These are phyloP conservation scores for Chrysoporthe puriensis DNA, from an alignment of 2,329 filamentous ascomycete genomes.

Conservation along the genomic window DNA sequence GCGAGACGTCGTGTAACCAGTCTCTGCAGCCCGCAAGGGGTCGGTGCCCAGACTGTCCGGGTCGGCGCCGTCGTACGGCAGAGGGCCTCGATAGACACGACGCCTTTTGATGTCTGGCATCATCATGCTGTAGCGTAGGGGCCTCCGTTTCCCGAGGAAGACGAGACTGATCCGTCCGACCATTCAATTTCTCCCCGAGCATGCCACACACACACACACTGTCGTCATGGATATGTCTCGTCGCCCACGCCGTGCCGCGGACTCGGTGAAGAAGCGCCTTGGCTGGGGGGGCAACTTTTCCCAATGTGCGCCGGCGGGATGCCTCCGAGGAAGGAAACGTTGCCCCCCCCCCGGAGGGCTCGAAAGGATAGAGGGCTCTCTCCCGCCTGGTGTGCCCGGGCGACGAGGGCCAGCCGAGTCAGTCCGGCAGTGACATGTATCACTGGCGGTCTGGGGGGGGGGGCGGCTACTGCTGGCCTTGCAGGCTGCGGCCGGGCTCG, in stretches of 20 bases:
- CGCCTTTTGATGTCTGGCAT: neutral
- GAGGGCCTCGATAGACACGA: neutral
- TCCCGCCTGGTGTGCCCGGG: constrained; percentile 8
- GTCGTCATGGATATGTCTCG: neutral
- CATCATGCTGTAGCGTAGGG: neutral
- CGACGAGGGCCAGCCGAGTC: constrained; percentile 1
- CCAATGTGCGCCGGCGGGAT: neutral
- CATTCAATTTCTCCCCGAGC: neutral
- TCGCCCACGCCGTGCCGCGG: neutral
- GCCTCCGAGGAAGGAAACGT: neutral
- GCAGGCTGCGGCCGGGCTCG: constrained; percentile 1
- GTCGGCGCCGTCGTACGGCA: constrained; percentile 5
- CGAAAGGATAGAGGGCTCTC: neutral
- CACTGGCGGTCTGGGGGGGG: neutral
- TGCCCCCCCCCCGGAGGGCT: neutral
- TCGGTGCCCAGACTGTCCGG: neutral
- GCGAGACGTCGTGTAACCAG: constrained; percentile 19
- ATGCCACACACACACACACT: neutral
- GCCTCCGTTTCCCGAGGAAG: neutral
- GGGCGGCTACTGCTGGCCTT: neutral
- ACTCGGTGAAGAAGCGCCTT: neutral
- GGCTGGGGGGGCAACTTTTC: neutral
- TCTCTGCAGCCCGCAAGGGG: constrained; percentile 2
- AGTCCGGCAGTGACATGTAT: constrained; percentile 9
- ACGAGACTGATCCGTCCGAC: neutral